Percentiles rank a stretch among this genome's conserved stretches.
These are phyloP conservation scores for Eucalyptus caleyi DNA, from an alignment of 345 rosid genomes.

Conservation along the genomic window DNA sequence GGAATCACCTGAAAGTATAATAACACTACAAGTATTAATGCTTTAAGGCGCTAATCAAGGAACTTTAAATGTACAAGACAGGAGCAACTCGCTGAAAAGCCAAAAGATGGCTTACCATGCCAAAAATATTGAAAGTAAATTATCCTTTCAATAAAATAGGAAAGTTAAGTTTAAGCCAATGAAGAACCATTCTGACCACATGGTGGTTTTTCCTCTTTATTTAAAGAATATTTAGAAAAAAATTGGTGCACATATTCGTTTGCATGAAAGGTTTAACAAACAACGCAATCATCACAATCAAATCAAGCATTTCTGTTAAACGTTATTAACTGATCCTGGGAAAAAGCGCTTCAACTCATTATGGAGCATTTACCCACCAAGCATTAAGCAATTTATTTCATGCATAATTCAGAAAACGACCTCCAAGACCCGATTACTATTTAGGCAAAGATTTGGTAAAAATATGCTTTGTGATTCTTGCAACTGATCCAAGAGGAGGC, in stretches of 20 bases:
- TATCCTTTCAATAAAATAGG: background rate
- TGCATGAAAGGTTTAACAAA: background rate
- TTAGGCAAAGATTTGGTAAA: background rate
- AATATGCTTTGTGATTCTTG: background rate
- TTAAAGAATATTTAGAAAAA: background rate
- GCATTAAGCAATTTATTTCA: background rate
- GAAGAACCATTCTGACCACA: background rate
- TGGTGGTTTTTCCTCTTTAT: background rate
- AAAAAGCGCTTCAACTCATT: background rate
- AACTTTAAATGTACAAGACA: background rate
- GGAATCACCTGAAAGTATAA: constrained; percentile 63
- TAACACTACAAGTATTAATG: background rate
- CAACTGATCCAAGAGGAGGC: background rate
- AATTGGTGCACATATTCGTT: background rate
- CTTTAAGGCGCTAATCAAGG: background rate
- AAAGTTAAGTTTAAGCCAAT: background rate
- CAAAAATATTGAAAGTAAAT: background rate
- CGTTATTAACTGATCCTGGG: background rate
- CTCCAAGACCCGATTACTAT: background rate
- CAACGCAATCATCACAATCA: background rate
- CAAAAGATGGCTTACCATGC: background rate
- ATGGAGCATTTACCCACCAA: background rate
- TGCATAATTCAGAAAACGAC: background rate
- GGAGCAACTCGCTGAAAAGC: background rate
- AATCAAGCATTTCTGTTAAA: background rate